Evolutionary conservation across 139 green algal species (phyloP).

Genomic region (Closterium sp.): DNA sequence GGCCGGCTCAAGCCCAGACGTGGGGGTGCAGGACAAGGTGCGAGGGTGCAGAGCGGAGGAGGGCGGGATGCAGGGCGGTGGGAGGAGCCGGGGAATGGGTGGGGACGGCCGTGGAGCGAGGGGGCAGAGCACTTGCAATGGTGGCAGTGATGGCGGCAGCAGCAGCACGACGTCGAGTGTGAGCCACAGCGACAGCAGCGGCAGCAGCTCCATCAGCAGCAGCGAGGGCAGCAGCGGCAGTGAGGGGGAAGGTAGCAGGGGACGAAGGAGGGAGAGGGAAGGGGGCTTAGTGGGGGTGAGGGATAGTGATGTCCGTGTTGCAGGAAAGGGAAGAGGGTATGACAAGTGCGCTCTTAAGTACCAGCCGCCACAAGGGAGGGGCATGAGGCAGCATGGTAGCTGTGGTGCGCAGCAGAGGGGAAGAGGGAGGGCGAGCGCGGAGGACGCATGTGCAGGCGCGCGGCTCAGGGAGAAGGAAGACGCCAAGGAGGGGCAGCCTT

Average conservation of each 20-base stretch:
- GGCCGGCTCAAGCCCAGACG: background rate
- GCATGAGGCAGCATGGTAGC: background rate
- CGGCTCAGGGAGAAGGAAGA: background rate
- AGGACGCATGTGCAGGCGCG: background rate
- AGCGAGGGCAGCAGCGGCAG: background rate
- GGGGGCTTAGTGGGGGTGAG: background rate
- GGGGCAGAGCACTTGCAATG: background rate
- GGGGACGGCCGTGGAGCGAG: background rate
- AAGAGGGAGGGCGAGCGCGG: background rate
- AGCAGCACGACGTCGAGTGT: background rate
- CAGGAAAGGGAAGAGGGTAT: background rate
- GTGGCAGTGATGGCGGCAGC: background rate
- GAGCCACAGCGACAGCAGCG: background rate
- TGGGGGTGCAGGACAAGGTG: background rate
- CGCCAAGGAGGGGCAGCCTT: background rate
- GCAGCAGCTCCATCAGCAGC: background rate
- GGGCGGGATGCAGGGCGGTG: background rate
- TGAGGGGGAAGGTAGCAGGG: background rate
- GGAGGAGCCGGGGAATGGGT: background rate
- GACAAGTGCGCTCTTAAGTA: background rate
- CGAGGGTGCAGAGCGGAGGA: background rate
- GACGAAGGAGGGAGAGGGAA: background rate
- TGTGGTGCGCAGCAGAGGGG: background rate
- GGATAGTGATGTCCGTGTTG: background rate
- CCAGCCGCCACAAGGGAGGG: background rate